Evolutionary conservation across 1,139 yeast species (phyloP).

Genomic region (Blastobotrys aristatus): DNA sequence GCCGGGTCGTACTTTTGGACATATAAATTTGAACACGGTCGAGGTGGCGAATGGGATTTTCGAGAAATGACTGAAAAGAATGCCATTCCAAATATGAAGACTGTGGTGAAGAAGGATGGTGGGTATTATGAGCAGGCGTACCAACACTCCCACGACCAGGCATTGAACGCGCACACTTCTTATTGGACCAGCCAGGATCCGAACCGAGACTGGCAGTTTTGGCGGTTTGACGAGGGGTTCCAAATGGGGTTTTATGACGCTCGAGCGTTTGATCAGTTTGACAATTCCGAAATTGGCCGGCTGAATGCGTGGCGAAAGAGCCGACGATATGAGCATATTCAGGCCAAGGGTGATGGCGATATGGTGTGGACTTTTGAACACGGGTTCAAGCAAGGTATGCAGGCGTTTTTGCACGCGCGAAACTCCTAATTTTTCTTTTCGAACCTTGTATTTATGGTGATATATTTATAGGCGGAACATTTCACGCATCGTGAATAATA

Average conservation of each 20-base stretch:
- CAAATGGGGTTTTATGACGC: slow-evolving; percentile 71
- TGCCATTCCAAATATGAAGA: slow-evolving; percentile 42
- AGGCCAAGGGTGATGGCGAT: slow-evolving; percentile 50
- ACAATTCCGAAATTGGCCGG: slow-evolving; percentile 72
- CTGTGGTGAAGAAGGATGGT: slow-evolving; percentile 35
- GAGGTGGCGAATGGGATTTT: slow-evolving; percentile 97
- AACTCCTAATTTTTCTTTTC: not conserved
- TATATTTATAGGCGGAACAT: too few relatives aligned
- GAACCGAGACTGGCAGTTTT: slow-evolving; percentile 67
- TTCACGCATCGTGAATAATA: too few relatives aligned
- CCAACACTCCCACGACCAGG: slow-evolving; percentile 39
- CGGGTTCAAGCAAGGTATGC: slow-evolving; percentile 64
- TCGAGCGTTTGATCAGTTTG: slow-evolving; percentile 56
- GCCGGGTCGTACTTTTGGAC: slow-evolving; percentile 90
- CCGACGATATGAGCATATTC: slow-evolving; percentile 54
- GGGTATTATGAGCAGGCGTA: slow-evolving; percentile 23
- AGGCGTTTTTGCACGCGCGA: slow-evolving; percentile 24
- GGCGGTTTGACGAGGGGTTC: slow-evolving; percentile 75
- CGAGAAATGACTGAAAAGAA: slow-evolving; percentile 69
- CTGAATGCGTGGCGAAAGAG: slow-evolving; percentile 58
- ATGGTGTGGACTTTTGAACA: slow-evolving; percentile 83
- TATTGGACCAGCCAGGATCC: slow-evolving; percentile 67
- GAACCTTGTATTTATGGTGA: not conserved
- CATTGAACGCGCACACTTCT: slow-evolving; percentile 45
- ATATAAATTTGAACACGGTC: slow-evolving; percentile 76